Evolutionary conservation across 1,284 basidiomycete species (phyloP).

Genomic region (Trametes hirsuta): DNA sequence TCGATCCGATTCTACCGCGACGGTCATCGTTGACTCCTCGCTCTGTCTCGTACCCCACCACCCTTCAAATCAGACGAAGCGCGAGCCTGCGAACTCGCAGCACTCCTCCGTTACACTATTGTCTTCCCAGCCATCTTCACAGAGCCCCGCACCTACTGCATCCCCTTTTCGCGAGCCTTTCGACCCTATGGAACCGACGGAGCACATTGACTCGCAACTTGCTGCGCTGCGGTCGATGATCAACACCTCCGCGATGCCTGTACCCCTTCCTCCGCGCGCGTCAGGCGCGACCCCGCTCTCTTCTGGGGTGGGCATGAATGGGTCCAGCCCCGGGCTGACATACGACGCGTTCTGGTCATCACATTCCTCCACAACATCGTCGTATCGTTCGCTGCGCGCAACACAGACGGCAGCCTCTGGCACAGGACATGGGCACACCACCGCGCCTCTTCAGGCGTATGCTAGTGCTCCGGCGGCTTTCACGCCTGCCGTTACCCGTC

Average conservation of each 20-base stretch:
- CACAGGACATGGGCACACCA: neutral
- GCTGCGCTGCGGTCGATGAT: slow-evolving; percentile 25
- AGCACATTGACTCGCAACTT: slow-evolving; percentile 25
- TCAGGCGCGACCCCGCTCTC: neutral
- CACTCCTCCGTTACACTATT: neutral
- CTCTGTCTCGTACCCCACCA: slow-evolving; percentile 6
- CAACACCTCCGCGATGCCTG: slow-evolving; percentile 16
- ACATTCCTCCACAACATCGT: slow-evolving; percentile 38
- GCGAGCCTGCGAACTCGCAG: neutral
- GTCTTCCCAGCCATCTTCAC: neutral
- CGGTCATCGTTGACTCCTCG: slow-evolving; percentile 16
- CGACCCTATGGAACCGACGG: slow-evolving; percentile 26
- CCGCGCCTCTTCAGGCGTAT: slow-evolving; percentile 15
- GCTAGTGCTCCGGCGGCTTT: slow-evolving; percentile 17
- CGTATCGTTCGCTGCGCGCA: slow-evolving; percentile 14
- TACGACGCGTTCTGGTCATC: slow-evolving; percentile 73
- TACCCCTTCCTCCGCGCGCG: slow-evolving; percentile 15
- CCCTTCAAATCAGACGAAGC: neutral
- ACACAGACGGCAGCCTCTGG: neutral
- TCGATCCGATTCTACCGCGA: slow-evolving; percentile 21
- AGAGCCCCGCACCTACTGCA: neutral
- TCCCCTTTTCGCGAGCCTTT: slow-evolving; percentile 21
- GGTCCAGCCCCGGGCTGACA: slow-evolving; percentile 41
- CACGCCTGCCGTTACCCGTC: neutral
- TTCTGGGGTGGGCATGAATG: slow-evolving; percentile 3